Conservation (phyloP, 768 basidiomycete genomes). For the Astraeus odoratus region DNA sequence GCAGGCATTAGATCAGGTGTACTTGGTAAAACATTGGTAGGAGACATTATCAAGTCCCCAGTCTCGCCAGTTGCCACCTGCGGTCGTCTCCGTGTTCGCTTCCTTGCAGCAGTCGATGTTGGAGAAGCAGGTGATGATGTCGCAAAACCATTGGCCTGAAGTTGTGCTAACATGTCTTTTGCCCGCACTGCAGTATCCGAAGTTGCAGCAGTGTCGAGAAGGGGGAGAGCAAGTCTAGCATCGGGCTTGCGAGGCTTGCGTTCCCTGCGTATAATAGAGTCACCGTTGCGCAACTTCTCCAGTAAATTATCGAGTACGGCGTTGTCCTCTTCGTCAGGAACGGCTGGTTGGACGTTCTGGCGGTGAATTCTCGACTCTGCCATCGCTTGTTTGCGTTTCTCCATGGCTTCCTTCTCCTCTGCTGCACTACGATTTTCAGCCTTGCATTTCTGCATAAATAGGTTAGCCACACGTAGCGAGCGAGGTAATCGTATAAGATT, state of each 20-base stretch:
- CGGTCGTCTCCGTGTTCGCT: conserved; percentile 22
- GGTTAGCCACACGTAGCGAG: conserved; percentile 2
- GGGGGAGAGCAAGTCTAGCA: conserved; percentile 17
- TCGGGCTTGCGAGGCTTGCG: conserved; percentile 42
- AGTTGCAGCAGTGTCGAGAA: conserved; percentile 21
- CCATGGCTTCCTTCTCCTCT: conserved; percentile 60
- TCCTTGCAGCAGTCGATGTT: conserved; percentile 28
- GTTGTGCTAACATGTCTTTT: conserved; percentile 65
- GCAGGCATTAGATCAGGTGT: conserved; percentile 24
- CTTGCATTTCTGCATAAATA: conserved; percentile 70
- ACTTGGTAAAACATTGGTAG: conserved; percentile 18
- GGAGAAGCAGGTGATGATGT: conserved; percentile 42
- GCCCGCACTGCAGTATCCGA: conserved; percentile 48
- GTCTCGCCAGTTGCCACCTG: conserved; percentile 33
- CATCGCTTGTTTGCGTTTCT: conserved; percentile 62
- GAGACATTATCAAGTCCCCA: conserved; percentile 23
- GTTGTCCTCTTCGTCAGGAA: conserved; percentile 48
- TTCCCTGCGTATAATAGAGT: conserved; percentile 50
- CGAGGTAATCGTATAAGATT: conserved; percentile 11
- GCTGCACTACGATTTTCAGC: conserved; percentile 66
- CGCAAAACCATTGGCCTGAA: conserved; percentile 65
- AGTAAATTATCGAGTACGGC: conserved; percentile 62
- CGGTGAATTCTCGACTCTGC: conserved; percentile 57
- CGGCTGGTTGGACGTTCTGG: conserved; percentile 39
- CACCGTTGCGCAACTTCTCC: conserved; percentile 66